Conservation (phyloP, 2,329 filamentous ascomycete species). For the Penicillium sp. region DNA sequence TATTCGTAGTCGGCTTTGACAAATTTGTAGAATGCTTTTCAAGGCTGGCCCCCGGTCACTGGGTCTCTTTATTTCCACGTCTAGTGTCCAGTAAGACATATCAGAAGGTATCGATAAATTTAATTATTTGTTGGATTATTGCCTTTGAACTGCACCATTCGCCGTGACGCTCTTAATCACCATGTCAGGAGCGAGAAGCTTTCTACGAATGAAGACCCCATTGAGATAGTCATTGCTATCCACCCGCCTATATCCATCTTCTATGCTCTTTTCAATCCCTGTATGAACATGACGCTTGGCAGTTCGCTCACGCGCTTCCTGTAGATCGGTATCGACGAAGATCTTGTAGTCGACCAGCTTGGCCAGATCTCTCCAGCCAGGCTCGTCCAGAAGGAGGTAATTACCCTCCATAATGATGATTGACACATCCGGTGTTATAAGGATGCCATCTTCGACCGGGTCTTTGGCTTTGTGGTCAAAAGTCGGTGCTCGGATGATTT, state of each 20-base stretch:
- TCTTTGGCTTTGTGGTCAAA: slow-evolving; percentile 40
- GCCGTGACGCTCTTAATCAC: slow-evolving; percentile 24
- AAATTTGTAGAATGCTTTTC: too few relatives aligned
- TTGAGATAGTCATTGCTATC: slow-evolving; percentile 42
- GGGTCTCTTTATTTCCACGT: too few relatives aligned
- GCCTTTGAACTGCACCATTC: not conserved
- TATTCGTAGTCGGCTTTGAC: too few relatives aligned
- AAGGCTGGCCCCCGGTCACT: too few relatives aligned
- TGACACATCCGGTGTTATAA: slow-evolving; percentile 21
- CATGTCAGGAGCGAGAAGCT: slow-evolving; percentile 27
- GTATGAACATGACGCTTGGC: slow-evolving; percentile 40
- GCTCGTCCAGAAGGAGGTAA: slow-evolving; percentile 27
- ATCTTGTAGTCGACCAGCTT: slow-evolving; percentile 42
- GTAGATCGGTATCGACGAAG: slow-evolving; percentile 41
- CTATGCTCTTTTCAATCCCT: slow-evolving; percentile 42
- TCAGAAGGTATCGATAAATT: too few relatives aligned
- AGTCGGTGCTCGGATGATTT: slow-evolving; percentile 27
- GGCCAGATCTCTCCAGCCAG: slow-evolving; percentile 34
- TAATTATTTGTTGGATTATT: too few relatives aligned
- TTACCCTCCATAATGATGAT: slow-evolving; percentile 24
- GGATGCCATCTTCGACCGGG: slow-evolving; percentile 28
- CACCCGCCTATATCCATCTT: slow-evolving; percentile 36
- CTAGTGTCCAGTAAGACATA: too few relatives aligned
- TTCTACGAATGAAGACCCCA: slow-evolving; percentile 28
- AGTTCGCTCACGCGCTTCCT: slow-evolving; percentile 37